Base-by-base conservation (phyloP, 1,284 basidiomycete species). In the Pyrrhoderma lamaoense region DNA sequence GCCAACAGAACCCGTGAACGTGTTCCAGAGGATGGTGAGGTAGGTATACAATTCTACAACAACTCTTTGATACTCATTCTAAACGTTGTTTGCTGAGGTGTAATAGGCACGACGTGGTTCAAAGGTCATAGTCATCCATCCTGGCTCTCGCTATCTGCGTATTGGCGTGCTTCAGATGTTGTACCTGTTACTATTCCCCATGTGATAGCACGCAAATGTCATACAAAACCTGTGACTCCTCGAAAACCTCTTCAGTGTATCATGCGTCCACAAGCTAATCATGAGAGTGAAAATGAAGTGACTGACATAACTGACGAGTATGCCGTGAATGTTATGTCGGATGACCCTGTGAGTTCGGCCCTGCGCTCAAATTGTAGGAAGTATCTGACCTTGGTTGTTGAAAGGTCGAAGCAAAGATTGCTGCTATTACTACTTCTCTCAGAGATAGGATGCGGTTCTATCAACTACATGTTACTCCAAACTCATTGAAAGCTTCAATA, bases 91-190 rank as follows among this genome's bases (percentile, higher is more conserved):
- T 40, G n/a, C n/a, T 40, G 38, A 40, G n/a, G 8, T 40, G 38
- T 18, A 40, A 18, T 40, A 72, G 70, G 64, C 64, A 49, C 78
- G 84, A 61, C 79, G 85, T 44, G 86, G 86, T 36, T 82, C 83
- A 1, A 81, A 85, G 53, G 79, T 85, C 45, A 69, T 99, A 52
- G 86, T 99, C 36, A 89, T 99, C 51, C 96, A 99, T 62, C 93
- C 91, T 1, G 96, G 96, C 21, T 94, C 93, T 1, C 78, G 89
- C 23, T 85, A 74, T 61, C 70, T 97, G 34, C 83, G 93, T 23
- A 82, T 99, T 44, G 96, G 96, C 80, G 82, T 60, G 93, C 94
- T 0, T 89, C 85, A n/a, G 93, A 97, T 62, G 80, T 89, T 23
- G 82, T 76, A 34, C 93, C 93, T 8, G 62, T 83, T 21, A 66